A percentile compares a stretch with the other conserved stretches of the same genome.
Evolutionary conservation across 2,329 filamentous ascomycete species (phyloP).

Genomic region (Chrysosphaeria jannelii): DNA sequence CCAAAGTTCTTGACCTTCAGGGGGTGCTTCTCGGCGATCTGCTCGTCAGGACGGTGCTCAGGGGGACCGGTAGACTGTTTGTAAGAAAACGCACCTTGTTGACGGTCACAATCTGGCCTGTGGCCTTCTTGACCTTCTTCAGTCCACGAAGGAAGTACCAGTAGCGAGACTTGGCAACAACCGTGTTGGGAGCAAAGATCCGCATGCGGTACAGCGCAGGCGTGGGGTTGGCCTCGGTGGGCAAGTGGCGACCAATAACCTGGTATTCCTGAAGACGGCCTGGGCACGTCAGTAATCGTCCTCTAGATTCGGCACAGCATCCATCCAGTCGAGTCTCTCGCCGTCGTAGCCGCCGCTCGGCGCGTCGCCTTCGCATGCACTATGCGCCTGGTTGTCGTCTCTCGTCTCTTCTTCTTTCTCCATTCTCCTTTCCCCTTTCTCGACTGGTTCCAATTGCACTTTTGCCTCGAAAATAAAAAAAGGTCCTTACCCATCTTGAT

Average conservation of each 20-base stretch:
- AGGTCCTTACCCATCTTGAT: too few relatives aligned
- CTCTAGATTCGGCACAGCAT: not conserved
- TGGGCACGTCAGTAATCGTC: too few relatives aligned
- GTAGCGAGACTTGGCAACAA: constrained; percentile 98
- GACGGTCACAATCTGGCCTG: constrained; percentile 93
- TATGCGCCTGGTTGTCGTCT: too few relatives aligned
- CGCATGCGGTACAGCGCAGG: constrained; percentile 99
- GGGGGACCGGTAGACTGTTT: not conserved
- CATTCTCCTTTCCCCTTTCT: too few relatives aligned
- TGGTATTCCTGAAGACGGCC: constrained; percentile 99
- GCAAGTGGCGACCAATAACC: constrained; percentile 98
- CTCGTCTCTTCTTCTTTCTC: not conserved
- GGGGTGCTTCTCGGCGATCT: constrained; percentile 98
- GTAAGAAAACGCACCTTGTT: constrained; percentile 41
- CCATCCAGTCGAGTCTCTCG: not conserved
- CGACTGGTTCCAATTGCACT: too few relatives aligned
- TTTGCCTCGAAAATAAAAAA: too few relatives aligned
- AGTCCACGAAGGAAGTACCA: constrained; percentile 99
- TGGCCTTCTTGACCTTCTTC: constrained; percentile 99
- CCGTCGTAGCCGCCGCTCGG: too few relatives aligned
- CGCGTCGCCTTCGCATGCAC: too few relatives aligned
- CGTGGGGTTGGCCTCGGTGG: constrained; percentile 85
- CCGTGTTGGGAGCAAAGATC: constrained; percentile 93
- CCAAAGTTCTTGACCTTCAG: constrained; percentile 99
- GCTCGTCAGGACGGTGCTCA: constrained; percentile 1